Evolutionary conservation across 2,329 filamentous ascomycete genomes (phyloP), one percentile per base, ranked within the genome.

Genomic region (Leptographium galeiforme): DNA sequence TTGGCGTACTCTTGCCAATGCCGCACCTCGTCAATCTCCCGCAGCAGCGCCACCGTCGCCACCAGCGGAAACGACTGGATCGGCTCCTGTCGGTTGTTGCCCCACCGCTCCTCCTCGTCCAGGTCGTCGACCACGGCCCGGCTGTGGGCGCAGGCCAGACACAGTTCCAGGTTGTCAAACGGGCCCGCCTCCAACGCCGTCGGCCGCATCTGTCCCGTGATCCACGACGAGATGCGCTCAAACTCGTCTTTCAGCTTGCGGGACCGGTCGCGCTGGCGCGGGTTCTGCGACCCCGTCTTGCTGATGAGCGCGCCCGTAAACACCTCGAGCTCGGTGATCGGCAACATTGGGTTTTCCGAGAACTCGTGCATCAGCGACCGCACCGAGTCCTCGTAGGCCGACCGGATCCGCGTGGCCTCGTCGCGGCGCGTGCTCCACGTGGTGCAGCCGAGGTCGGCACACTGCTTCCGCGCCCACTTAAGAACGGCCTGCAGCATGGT

Each of bases 271-370:
- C 75, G 70, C 57, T 79, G 74, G 2, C 74, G 71, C 11, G 66
- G 65, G 0, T 71, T 76, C 62, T 77, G 76, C 0, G 66, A 58
- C 0, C 76, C 76, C 0, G 62, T 64, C 56, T 71, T 74, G 62
- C 75, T 78, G 43, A 78, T 63, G n/a, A 80, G 72, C n/a, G 68
- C 71, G 10, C 77, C 77, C 30, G 75, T 76, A 52, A 79, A 78
- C 0, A 76, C 74, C 55, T 80, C 77, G 0, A 76, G 63, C 59
- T 80, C 77, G 0, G 64, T 69, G 8, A 80, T 64, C 0, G 65
- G 64, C 18, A 63, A 62, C 8, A 67, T 66, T 0, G 74, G 68
- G 45, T 75, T 73, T 7, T 76, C 70, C 0, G 75, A 69, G 47
- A 59, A 74, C 2, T 71, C 64, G 53, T 64, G 62, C 65, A 72